These are phyloP conservation scores for Blastocystis sp. DNA, from an alignment of 352 stramenopile genomes.

Conservation along the genomic window DNA sequence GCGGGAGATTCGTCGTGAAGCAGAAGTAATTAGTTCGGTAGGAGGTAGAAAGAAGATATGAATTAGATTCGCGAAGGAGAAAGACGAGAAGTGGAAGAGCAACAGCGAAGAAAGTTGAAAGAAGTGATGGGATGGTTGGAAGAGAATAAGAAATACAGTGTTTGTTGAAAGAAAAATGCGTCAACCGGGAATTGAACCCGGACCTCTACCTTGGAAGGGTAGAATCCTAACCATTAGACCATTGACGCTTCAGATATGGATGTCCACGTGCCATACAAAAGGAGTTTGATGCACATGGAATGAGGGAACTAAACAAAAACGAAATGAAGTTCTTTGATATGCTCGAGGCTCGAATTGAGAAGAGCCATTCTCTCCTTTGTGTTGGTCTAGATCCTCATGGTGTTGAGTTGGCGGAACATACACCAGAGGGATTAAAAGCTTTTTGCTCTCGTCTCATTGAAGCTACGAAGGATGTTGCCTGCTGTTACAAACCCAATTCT, in stretches of 20 bases:
- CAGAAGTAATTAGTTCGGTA: slow-evolving; percentile 36
- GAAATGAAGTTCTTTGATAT: slow-evolving; percentile 75
- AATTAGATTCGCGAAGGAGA: slow-evolving; percentile 28
- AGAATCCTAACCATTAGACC: slow-evolving; percentile 60
- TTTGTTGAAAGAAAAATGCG: slow-evolving; percentile 55
- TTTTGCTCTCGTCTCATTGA: slow-evolving; percentile 91
- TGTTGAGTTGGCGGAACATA: slow-evolving; percentile 73
- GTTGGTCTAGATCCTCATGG: slow-evolving; percentile 92
- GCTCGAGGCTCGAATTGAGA: slow-evolving; percentile 76
- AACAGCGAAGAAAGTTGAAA: slow-evolving; percentile 40
- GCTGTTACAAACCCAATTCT: slow-evolving; percentile 95
- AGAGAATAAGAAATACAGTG: slow-evolving; percentile 35
- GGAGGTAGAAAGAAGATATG: background rate
- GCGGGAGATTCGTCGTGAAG: slow-evolving; percentile 37
- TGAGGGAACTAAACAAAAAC: background rate
- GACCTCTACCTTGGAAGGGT: slow-evolving; percentile 58
- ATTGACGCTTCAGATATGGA: slow-evolving; percentile 1
- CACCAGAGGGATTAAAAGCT: slow-evolving; percentile 78
- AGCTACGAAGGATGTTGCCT: slow-evolving; percentile 81
- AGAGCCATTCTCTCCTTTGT: slow-evolving; percentile 89
- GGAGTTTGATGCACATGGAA: background rate
- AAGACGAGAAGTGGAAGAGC: slow-evolving; percentile 31
- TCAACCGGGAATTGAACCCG: slow-evolving; percentile 58
- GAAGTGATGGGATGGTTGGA: slow-evolving; percentile 57
- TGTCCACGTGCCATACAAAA: background rate